Percentiles rank a stretch among this genome's conserved stretches.
Evolutionary conservation across 2,329 filamentous ascomycete species (phyloP).

Genomic region (Botrytis fabae): DNA sequence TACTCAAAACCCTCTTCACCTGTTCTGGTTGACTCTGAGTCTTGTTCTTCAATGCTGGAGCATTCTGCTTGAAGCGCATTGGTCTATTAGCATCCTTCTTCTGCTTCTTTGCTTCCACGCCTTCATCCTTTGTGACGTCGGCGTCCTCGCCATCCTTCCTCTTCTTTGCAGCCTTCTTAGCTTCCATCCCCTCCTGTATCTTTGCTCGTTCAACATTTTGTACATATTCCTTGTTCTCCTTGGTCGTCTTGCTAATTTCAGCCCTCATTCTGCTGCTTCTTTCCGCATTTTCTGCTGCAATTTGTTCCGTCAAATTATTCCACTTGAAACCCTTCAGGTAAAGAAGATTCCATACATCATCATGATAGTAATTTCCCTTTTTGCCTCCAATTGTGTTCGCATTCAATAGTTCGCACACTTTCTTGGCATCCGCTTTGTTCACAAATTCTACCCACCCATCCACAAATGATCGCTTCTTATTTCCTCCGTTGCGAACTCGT

Average conservation of each 20-base stretch:
- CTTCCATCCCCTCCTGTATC: conserved; percentile 73
- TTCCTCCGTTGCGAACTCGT: conserved; percentile 71
- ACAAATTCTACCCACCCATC: conserved; percentile 88
- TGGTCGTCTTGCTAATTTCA: conserved; percentile 72
- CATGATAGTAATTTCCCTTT: conserved; percentile 79
- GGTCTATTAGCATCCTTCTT: conserved; percentile 42
- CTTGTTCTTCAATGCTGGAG: conserved; percentile 53
- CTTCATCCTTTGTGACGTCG: conserved; percentile 33
- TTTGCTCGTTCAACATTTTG: conserved; percentile 77
- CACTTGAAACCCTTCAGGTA: conserved; percentile 86
- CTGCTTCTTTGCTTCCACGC: conserved; percentile 34
- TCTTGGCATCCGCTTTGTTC: conserved; percentile 73
- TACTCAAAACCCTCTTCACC: conserved; percentile 61
- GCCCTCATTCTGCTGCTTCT: conserved; percentile 72
- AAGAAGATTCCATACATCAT: conserved; percentile 82
- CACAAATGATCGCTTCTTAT: conserved; percentile 78
- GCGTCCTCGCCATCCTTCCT: conserved; percentile 40
- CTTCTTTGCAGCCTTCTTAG: conserved; percentile 54
- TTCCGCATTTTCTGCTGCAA: conserved; percentile 79
- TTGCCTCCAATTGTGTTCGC: conserved; percentile 78
- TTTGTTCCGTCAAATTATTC: conserved; percentile 72
- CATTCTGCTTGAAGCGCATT: conserved; percentile 67
- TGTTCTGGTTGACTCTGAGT: conserved; percentile 53
- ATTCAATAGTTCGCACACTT: conserved; percentile 74
- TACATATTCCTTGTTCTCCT: conserved; percentile 80